Percentiles rank a stretch among this genome's conserved stretches.
Conservation (phyloP, 306 rosid species). For the Calophaca sinica region DNA sequence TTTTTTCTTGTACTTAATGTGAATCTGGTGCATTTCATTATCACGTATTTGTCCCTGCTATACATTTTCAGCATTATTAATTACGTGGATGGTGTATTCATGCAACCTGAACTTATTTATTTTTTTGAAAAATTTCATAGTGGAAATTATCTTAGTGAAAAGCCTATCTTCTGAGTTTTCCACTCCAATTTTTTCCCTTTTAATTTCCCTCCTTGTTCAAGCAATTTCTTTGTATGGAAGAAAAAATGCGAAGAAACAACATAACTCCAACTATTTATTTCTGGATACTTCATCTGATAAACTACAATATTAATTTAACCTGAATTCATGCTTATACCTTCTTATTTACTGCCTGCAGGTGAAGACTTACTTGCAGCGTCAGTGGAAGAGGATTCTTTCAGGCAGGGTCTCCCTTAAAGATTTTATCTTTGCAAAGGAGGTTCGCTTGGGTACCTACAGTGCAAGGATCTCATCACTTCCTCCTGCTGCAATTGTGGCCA, state of each 20-base stretch:
- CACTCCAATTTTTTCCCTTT: background rate
- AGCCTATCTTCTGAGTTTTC: constrained; percentile 13
- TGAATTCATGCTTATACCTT: constrained; percentile 37
- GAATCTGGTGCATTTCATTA: constrained; percentile 15
- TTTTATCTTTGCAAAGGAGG: constrained; percentile 97
- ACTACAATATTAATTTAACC: constrained; percentile 21
- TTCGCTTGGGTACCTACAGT: constrained; percentile 85
- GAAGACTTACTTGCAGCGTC: constrained; percentile 77
- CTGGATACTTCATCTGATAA: constrained; percentile 43
- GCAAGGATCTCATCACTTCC: constrained; percentile 84
- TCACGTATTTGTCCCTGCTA: constrained; percentile 4
- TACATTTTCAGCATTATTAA: constrained; percentile 4
- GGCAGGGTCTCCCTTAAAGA: constrained; percentile 80
- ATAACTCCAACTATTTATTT: constrained; percentile 8
- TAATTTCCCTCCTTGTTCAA: constrained; percentile 27
- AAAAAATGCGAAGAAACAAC: constrained; percentile 22
- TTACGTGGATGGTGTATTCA: constrained; percentile 24
- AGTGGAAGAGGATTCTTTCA: constrained; percentile 88
- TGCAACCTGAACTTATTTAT: constrained; percentile 8
- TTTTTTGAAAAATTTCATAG: background rate
- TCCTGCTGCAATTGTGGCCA: constrained; percentile 96
- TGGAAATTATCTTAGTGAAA: constrained; percentile 1
- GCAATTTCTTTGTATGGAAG: constrained; percentile 19
- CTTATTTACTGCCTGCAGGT: constrained; percentile 61
- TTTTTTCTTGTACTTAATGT: background rate